These are phyloP conservation scores for Ulmus americana DNA, from an alignment of 331 rosid genomes.

Conservation along the genomic window DNA sequence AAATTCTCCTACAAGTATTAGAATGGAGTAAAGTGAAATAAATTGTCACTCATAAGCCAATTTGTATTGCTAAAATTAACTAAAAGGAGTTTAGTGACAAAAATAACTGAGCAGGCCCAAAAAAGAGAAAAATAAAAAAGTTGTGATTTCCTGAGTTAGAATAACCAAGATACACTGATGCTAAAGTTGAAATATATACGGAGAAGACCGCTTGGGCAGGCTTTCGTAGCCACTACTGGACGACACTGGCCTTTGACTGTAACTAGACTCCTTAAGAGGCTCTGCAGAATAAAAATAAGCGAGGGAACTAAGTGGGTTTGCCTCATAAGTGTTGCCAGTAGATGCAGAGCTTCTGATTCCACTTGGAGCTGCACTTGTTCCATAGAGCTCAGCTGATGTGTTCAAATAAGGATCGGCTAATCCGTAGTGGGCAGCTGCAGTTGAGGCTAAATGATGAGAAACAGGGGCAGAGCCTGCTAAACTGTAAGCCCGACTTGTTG, in stretches of 20 bases:
- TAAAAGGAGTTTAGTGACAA: too few relatives aligned
- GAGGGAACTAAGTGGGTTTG: slow-evolving; percentile 10
- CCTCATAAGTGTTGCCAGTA: slow-evolving; percentile 1
- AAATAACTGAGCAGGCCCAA: too few relatives aligned
- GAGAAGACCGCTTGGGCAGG: slow-evolving; percentile 8
- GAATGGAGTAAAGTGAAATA: too few relatives aligned
- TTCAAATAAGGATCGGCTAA: slow-evolving; percentile 3
- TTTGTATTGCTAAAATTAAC: too few relatives aligned
- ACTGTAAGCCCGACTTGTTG: slow-evolving; percentile 10
- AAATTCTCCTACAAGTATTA: too few relatives aligned
- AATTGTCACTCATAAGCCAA: too few relatives aligned
- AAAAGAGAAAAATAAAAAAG: too few relatives aligned
- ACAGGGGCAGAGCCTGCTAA: not conserved
- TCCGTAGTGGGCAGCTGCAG: not conserved
- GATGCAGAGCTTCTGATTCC: slow-evolving; percentile 14
- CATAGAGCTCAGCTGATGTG: slow-evolving; percentile 12
- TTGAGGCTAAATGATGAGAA: slow-evolving; percentile 8
- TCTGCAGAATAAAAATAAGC: slow-evolving; percentile 3
- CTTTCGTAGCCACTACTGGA: slow-evolving; percentile 18
- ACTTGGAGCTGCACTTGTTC: slow-evolving; percentile 8
- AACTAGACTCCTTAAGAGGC: slow-evolving; percentile 6
- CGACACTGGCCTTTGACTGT: slow-evolving; percentile 14
- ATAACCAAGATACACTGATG: not conserved
- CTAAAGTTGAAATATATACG: slow-evolving; percentile 23
- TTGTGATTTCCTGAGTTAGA: not conserved